Percentiles rank a stretch among this genome's conserved stretches.
Evolutionary conservation across 306 rosid genomes (phyloP).

Genomic region (Prosopis cineraria): DNA sequence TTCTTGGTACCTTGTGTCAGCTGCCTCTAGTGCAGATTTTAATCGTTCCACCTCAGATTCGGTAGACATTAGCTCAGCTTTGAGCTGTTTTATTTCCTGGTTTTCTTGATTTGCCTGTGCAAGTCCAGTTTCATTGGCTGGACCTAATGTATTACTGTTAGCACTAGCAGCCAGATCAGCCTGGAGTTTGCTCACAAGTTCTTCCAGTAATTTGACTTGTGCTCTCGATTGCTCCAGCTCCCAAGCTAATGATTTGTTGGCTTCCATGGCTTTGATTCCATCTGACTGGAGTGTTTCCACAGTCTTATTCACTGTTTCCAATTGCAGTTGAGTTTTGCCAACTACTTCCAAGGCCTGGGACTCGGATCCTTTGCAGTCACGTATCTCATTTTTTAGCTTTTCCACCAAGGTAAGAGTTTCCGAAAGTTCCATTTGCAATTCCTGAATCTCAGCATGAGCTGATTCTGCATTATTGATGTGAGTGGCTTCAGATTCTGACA

Average conservation of each 20-base stretch:
- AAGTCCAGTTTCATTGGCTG: conserved; percentile 37
- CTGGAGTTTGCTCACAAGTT: conserved; percentile 59
- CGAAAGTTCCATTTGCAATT: conserved; percentile 63
- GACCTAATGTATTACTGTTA: conserved; percentile 29
- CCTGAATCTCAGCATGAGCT: conserved; percentile 61
- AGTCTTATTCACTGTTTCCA: conserved; percentile 62
- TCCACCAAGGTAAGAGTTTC: conserved; percentile 64
- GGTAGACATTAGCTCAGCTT: conserved; percentile 53
- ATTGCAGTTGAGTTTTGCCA: conserved; percentile 57
- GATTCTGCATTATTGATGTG: conserved; percentile 57
- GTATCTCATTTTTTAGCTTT: conserved; percentile 64
- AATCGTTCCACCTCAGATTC: conserved; percentile 66
- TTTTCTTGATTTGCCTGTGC: conserved; percentile 40
- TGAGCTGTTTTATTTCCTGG: conserved; percentile 55
- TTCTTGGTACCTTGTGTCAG: conserved; percentile 80
- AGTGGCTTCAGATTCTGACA: conserved; percentile 55
- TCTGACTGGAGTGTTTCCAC: conserved; percentile 58
- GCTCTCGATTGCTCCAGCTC: conserved; percentile 81
- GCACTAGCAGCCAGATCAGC: conserved; percentile 43
- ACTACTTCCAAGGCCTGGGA: conserved; percentile 54
- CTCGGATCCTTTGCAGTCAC: conserved; percentile 70
- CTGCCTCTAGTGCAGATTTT: conserved; percentile 72
- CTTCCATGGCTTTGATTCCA: conserved; percentile 53
- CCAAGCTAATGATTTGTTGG: conserved; percentile 44
- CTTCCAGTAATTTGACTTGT: conserved; percentile 71